A percentile compares a stretch with the other conserved stretches of the same genome.
phyloP scores from a whole-genome alignment of 257 asterid species.

The Pogostemon cablin region DNA sequence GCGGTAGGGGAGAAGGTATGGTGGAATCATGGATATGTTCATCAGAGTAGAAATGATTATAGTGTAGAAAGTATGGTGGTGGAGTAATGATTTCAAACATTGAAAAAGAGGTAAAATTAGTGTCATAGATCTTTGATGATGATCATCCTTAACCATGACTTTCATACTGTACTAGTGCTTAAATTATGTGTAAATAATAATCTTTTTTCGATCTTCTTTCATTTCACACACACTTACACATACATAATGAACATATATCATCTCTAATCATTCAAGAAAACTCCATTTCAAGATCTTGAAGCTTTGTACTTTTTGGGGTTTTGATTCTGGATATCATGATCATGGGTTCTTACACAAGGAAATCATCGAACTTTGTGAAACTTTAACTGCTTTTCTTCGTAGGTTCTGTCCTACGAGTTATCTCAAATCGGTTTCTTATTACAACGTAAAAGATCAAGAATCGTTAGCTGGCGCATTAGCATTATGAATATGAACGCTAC shows the following conservation, averaged over 20 bases:
- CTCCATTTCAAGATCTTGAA: too few species aligned
- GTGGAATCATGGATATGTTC: conserved; percentile 84
- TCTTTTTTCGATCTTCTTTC: conserved; percentile 32
- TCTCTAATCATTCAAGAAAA: background rate
- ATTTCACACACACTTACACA: background rate
- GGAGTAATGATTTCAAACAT: conserved; percentile 42
- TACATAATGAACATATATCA: too few species aligned
- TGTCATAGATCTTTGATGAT: conserved; percentile 31
- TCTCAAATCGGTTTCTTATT: background rate
- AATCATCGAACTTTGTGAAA: conserved; percentile 1
- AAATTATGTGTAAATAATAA: conserved; percentile 61
- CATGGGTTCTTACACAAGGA: background rate
- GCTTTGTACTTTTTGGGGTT: conserved; percentile 1
- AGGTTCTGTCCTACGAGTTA: conserved; percentile 1
- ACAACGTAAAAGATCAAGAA: background rate
- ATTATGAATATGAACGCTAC: background rate
- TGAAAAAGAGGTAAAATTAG: conserved; percentile 36
- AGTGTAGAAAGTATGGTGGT: conserved; percentile 36
- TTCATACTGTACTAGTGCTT: conserved; percentile 35
- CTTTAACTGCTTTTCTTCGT: conserved; percentile 29
- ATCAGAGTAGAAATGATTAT: conserved; percentile 52
- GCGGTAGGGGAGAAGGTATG: conserved; percentile 50
- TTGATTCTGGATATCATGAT: background rate
- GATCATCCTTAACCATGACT: conserved; percentile 47
- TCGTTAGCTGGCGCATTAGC: background rate